A percentile compares a stretch with the other conserved stretches of the same genome.
Evolutionary conservation across 495 filamentous ascomycete species (phyloP).

Genomic region (Neurospora discreta): DNA sequence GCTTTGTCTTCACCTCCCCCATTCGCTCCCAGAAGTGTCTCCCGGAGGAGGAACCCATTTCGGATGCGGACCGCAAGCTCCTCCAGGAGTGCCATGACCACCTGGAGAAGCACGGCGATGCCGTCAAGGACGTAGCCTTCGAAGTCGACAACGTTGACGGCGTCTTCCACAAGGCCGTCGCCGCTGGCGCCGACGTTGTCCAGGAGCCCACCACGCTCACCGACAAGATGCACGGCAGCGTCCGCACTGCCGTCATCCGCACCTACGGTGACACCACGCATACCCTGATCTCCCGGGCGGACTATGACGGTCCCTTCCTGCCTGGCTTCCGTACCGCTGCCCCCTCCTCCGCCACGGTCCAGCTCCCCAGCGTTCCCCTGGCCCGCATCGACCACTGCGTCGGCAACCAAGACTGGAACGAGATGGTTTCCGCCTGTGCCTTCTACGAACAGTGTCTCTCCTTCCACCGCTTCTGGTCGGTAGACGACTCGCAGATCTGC

Average conservation of each 20-base stretch:
- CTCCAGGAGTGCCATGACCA: slow-evolving; percentile 64
- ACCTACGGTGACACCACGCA: slow-evolving; percentile 92
- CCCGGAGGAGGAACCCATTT: slow-evolving; percentile 38
- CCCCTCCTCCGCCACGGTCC: slow-evolving; percentile 13
- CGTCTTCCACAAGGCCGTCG: slow-evolving; percentile 59
- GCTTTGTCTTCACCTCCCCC: slow-evolving; percentile 77
- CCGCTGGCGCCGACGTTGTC: slow-evolving; percentile 55
- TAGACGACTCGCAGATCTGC: slow-evolving; percentile 78
- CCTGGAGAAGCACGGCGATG: slow-evolving; percentile 74
- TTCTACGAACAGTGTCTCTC: slow-evolving; percentile 84
- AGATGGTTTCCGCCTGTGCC: slow-evolving; percentile 73
- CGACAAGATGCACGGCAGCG: slow-evolving; percentile 43
- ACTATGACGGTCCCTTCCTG: slow-evolving; percentile 64
- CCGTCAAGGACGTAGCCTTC: slow-evolving; percentile 84
- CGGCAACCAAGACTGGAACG: slow-evolving; percentile 84
- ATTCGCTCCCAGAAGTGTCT: slow-evolving; percentile 49
- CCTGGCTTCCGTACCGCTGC: slow-evolving; percentile 59
- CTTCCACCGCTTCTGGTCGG: slow-evolving; percentile 92
- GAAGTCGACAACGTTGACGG: slow-evolving; percentile 75
- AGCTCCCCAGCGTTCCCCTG: slow-evolving; percentile 51
- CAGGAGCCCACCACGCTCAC: slow-evolving; percentile 39
- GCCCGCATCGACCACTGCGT: slow-evolving; percentile 83
- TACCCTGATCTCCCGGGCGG: slow-evolving; percentile 59
- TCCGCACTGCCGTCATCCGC: slow-evolving; percentile 61
- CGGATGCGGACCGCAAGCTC: slow-evolving; percentile 40